Percentiles rank a stretch among this genome's conserved stretches.
Evolutionary conservation across 2,329 filamentous ascomycete genomes (phyloP).

Genomic region (Claviceps fusiformis): DNA sequence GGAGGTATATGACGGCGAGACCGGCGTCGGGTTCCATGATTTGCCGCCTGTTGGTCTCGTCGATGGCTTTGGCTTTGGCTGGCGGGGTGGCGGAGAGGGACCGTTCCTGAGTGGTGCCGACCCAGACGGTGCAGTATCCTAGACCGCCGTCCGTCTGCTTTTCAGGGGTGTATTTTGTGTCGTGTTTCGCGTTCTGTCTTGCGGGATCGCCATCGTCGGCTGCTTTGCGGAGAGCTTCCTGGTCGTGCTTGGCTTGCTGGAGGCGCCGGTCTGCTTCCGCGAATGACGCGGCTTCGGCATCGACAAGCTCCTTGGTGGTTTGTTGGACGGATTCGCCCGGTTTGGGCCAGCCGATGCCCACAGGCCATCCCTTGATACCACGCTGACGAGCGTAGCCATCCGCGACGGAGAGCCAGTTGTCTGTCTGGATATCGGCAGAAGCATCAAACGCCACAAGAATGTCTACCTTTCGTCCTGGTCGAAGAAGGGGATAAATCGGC

Average conservation of each 20-base stretch:
- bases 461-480: constrained; percentile 78
- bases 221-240: constrained; percentile 18
- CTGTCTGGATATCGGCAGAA: constrained; percentile 80
- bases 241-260: constrained; percentile 40
- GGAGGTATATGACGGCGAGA: constrained; percentile 81
- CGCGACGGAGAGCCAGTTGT: constrained; percentile 91
- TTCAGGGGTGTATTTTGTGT: constrained; percentile 26
- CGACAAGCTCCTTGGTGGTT: constrained; percentile 49
- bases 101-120: constrained; percentile 69
- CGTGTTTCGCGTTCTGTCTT: constrained; percentile 13
- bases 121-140: constrained; percentile 90
- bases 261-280: constrained; percentile 52
- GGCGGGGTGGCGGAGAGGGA: constrained; percentile 38
- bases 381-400: constrained; percentile 88
- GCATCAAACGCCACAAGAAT: constrained; percentile 88
- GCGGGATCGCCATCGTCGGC: constrained; percentile 8
- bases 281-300: constrained; percentile 46
- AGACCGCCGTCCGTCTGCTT: constrained; percentile 45
- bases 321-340: constrained; percentile 42
- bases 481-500: constrained; percentile 84
- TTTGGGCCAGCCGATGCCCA: constrained; percentile 88
- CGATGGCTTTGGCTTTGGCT: constrained; percentile 37
- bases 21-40: constrained; percentile 64
- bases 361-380: constrained; percentile 84
- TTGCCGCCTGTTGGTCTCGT: constrained; percentile 52